Percentiles rank a stretch among this genome's conserved stretches.
phyloP scores from a whole-genome alignment of 768 basidiomycete genomes.

The Lentinula detonsa region DNA sequence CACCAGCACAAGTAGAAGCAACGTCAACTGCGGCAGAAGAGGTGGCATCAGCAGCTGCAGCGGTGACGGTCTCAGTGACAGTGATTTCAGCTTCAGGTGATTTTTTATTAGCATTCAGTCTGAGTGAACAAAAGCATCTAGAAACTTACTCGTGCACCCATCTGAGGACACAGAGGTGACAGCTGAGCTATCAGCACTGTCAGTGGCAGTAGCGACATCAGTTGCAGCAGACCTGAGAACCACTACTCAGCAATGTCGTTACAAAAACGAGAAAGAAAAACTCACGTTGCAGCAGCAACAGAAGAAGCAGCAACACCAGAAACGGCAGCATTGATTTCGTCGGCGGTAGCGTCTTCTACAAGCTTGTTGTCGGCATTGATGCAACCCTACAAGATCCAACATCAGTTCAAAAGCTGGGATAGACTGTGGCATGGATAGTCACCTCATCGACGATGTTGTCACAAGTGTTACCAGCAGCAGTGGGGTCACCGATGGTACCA shows the following conservation, averaged over 20 bases:
- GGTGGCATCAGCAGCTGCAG: conserved; percentile 2
- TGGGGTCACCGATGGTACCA: conserved; percentile 44
- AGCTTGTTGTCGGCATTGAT: conserved; percentile 59
- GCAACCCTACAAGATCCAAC: conserved; percentile 34
- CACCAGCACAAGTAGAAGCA: conserved; percentile 1
- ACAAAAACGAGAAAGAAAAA: background rate
- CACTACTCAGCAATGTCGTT: background rate
- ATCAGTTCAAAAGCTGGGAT: conserved; percentile 8
- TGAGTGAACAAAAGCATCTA: background rate
- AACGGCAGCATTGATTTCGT: conserved; percentile 51
- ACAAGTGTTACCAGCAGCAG: conserved; percentile 43
- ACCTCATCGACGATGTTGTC: conserved; percentile 40
- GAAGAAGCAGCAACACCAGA: conserved; percentile 23
- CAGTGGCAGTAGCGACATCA: conserved; percentile 9
- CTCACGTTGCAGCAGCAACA: conserved; percentile 14
- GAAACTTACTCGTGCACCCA: background rate
- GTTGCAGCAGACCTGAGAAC: background rate
- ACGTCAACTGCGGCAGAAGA: conserved; percentile 12
- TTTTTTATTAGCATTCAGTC: background rate
- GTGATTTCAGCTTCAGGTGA: background rate
- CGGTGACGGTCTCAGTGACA: conserved; percentile 8
- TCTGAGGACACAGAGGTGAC: background rate
- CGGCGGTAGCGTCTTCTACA: conserved; percentile 48
- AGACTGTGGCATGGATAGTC: background rate
- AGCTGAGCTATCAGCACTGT: conserved; percentile 7